Conservation (phyloP, 2,329 filamentous ascomycete genomes). For the Pyrenochaeta sp. region DNA sequence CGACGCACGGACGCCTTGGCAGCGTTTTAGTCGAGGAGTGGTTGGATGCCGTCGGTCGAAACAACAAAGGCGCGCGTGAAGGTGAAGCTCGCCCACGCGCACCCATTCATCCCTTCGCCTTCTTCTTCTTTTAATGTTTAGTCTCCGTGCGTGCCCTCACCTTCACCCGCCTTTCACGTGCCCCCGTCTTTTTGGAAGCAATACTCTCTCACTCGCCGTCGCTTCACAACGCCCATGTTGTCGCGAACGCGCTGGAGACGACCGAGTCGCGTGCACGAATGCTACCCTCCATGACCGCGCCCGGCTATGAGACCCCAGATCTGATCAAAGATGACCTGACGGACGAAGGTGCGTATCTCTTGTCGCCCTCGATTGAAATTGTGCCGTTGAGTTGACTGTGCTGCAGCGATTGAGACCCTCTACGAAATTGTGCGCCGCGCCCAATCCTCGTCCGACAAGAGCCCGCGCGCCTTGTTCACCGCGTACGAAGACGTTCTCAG, state of each 20-base stretch:
- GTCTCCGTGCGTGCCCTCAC: neutral
- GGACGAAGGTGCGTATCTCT: constrained; percentile 49
- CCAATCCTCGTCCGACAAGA: constrained; percentile 71
- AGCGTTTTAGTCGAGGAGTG: too few relatives aligned
- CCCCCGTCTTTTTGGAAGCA: constrained; percentile 11
- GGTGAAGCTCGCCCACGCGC: too few relatives aligned
- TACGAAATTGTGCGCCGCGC: constrained; percentile 78
- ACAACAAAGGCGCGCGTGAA: too few relatives aligned
- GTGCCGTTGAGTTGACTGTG: constrained; percentile 9
- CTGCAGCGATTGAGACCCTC: constrained; percentile 76
- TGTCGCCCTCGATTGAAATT: too few relatives aligned
- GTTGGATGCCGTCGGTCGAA: too few relatives aligned
- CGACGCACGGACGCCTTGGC: too few relatives aligned
- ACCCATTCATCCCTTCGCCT: neutral
- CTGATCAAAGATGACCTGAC: constrained; percentile 46
- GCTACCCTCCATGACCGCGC: constrained; percentile 49
- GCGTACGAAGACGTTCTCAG: constrained; percentile 82
- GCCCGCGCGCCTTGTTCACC: constrained; percentile 74
- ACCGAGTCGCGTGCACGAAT: constrained; percentile 50
- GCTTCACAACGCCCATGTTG: constrained; percentile 46
- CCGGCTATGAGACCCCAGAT: constrained; percentile 48
- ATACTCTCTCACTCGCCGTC: constrained; percentile 1
- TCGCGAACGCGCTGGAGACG: constrained; percentile 48
- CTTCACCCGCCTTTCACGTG: constrained; percentile 2
- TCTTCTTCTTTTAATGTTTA: neutral